Conservation (phyloP, 139 green algal species). For the Yamagishiella unicocca region DNA sequence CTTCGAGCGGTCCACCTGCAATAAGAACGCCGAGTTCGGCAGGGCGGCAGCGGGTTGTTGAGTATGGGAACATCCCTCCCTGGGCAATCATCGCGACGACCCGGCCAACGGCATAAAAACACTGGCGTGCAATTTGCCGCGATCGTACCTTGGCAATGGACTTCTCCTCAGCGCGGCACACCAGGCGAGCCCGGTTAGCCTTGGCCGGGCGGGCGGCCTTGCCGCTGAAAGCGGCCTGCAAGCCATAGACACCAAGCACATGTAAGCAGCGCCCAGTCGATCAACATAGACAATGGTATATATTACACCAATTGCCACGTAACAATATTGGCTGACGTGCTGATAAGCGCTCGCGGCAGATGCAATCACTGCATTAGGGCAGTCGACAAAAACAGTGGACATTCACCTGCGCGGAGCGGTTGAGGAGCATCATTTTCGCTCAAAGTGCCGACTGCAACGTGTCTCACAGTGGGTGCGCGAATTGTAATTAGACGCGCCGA, state of each 20-base stretch:
- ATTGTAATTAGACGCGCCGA: slow-evolving; percentile 10
- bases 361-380: too few species aligned
- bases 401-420: slow-evolving; percentile 35
- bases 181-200: slow-evolving; percentile 46
- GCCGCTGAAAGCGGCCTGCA: slow-evolving; percentile 55
- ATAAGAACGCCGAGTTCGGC: neutral
- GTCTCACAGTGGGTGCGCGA: neutral
- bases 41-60: neutral
- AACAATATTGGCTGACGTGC: too few species aligned
- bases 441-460: slow-evolving; percentile 23
- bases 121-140: too few species aligned
- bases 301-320: too few species aligned
- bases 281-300: too few species aligned
- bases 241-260: neutral
- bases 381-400: neutral
- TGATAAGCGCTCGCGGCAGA: too few species aligned
- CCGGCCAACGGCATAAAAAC: too few species aligned
- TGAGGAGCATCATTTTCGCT: slow-evolving; percentile 43
- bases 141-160: slow-evolving; percentile 57
- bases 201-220: slow-evolving; percentile 47
- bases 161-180: slow-evolving; percentile 67
- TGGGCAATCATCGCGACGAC: neutral
- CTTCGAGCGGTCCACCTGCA: slow-evolving; percentile 80
- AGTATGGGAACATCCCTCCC: too few species aligned
- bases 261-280: neutral